Percentiles rank a stretch among this genome's conserved stretches.
Conservation (phyloP, 768 basidiomycete genomes). For the Trametes sanguinea region DNA sequence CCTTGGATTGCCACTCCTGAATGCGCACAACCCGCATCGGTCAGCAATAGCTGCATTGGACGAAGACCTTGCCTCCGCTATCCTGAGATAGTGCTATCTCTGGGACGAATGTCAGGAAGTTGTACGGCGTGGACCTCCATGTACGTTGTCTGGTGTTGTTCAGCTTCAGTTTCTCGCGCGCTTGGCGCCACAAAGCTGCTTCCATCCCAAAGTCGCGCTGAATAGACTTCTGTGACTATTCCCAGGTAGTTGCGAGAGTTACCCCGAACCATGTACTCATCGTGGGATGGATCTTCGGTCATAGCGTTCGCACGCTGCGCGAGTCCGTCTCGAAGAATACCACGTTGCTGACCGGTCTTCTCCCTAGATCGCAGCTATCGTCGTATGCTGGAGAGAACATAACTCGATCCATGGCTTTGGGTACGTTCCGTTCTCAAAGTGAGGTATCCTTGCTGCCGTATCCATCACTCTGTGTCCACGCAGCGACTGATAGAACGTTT, state of each 20-base stretch:
- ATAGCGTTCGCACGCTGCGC: not conserved
- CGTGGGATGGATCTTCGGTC: not conserved
- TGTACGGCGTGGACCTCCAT: not conserved
- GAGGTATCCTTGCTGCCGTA: constrained; percentile 2
- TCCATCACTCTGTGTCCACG: not conserved
- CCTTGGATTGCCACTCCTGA: too few relatives aligned
- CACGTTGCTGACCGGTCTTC: constrained; percentile 1
- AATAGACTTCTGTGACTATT: not conserved
- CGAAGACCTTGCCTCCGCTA: too few relatives aligned
- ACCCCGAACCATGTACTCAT: not conserved
- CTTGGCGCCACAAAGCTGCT: constrained; percentile 9
- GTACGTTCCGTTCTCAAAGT: not conserved
- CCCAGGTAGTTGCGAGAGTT: constrained; percentile 5
- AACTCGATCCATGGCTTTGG: not conserved
- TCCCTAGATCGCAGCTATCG: not conserved
- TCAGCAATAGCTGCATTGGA: too few relatives aligned
- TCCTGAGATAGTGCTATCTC: not conserved
- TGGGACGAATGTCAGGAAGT: constrained; percentile 3
- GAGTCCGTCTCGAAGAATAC: not conserved
- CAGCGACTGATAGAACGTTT: not conserved
- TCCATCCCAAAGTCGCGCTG: not conserved
- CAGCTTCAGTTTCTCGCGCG: not conserved
- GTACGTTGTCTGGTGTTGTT: not conserved
- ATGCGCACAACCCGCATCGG: too few relatives aligned
- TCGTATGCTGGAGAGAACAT: not conserved